These are phyloP conservation scores for Spongispora temasekensis DNA, from an alignment of 1,284 basidiomycete genomes.

Conservation along the genomic window DNA sequence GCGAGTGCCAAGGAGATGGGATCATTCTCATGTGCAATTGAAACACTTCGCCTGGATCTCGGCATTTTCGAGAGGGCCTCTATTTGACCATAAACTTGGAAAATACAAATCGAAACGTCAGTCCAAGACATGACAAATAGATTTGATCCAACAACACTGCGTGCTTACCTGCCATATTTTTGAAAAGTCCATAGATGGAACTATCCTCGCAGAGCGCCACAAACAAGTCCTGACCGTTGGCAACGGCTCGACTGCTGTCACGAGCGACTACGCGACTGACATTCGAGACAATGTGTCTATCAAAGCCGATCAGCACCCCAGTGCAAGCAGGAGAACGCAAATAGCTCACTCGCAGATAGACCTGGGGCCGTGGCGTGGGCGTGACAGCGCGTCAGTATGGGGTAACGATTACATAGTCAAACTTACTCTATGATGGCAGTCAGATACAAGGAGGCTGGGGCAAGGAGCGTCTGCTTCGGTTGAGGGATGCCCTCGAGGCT, in stretches of 20 bases:
- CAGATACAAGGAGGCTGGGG: slow-evolving; percentile 83
- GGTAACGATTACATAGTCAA: slow-evolving; percentile 12
- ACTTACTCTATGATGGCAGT: slow-evolving; percentile 93
- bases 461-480: slow-evolving; percentile 61
- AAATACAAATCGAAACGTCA: slow-evolving; percentile 21
- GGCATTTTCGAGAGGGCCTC: slow-evolving; percentile 62
- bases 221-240: slow-evolving; percentile 80
- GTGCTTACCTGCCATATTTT: slow-evolving; percentile 75
- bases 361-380: slow-evolving; percentile 41
- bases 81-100: slow-evolving; percentile 73
- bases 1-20: slow-evolving; percentile 37
- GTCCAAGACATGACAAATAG: slow-evolving; percentile 7
- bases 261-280: slow-evolving; percentile 81
- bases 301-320: slow-evolving; percentile 10
- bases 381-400: slow-evolving; percentile 25
- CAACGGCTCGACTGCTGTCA: slow-evolving; percentile 77
- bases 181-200: slow-evolving; percentile 80
- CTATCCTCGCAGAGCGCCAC: slow-evolving; percentile 87
- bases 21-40: slow-evolving; percentile 47
- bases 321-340: too few species aligned
- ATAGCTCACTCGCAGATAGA: slow-evolving; percentile 86
- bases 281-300: slow-evolving; percentile 80
- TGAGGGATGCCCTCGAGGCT: slow-evolving; percentile 43
- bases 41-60: slow-evolving; percentile 66
- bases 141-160: neutral